Percentiles rank a stretch among this genome's conserved stretches.
Evolutionary conservation across 768 basidiomycete genomes (phyloP).

Genomic region (Russula foetens): DNA sequence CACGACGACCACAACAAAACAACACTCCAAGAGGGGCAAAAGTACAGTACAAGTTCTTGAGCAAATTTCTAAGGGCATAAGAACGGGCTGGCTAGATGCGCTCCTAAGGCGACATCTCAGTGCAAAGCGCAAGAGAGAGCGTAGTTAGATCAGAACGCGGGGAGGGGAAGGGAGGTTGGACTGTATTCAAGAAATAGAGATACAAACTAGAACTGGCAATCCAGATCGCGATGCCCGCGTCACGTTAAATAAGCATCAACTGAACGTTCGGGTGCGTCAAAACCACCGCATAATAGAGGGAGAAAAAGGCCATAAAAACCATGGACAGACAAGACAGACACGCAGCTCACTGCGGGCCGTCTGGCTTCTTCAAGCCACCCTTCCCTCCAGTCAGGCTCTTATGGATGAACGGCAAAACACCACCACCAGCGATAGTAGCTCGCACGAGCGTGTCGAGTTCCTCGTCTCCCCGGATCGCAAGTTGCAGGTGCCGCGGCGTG

Average conservation of each 20-base stretch:
- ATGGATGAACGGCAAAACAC: conserved; percentile 84
- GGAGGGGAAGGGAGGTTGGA: neutral
- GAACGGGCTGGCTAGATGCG: too few species aligned
- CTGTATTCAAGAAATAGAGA: neutral
- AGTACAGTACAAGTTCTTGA: too few species aligned
- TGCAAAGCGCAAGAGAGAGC: too few species aligned
- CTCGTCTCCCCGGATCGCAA: conserved; percentile 95
- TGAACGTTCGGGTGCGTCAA: neutral
- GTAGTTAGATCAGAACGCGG: neutral
- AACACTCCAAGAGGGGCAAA: too few species aligned
- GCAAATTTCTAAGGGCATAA: too few species aligned
- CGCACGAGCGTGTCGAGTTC: conserved; percentile 93
- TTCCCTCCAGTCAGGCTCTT: conserved; percentile 57
- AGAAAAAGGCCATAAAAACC: too few species aligned
- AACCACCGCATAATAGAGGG: neutral
- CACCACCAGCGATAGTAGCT: conserved; percentile 89
- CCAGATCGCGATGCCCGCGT: neutral
- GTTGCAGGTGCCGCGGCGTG: conserved; percentile 90
- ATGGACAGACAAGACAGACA: too few species aligned
- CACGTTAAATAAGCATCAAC: neutral
- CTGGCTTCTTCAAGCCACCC: conserved; percentile 32
- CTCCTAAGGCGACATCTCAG: too few species aligned
- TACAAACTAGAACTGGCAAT: neutral
- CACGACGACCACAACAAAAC: too few species aligned
- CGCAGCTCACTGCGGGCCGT: conserved; percentile 10